Base-by-base conservation (phyloP, 225 moss, liverwort and hornwort species). In the Straminergon stramineum region DNA sequence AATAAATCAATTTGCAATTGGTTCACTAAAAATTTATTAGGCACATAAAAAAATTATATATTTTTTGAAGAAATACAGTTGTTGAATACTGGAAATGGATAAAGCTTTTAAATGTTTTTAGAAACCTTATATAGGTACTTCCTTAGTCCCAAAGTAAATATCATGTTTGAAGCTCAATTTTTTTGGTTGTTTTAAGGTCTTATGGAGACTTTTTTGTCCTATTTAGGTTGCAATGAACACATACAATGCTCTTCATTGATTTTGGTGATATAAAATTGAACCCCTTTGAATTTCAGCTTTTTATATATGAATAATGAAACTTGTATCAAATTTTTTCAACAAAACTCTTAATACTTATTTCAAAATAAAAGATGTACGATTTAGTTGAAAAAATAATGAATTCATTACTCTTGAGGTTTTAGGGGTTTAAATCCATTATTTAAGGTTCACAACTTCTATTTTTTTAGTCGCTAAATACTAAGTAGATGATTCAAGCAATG, bases 331-430 rank as follows among this genome's bases (percentile, higher is more conserved):
- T 8, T 4, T 15, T 70, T 39, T n/a, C 24, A 71, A 41, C 3
- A 71, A 41, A 70, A 26, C 2, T 15, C 5, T 3, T 8, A 8
- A 41, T 71, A 71, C 5, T 71, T 26, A 41, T 41, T 26, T 41
- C 1, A 5, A 24, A 5, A 26, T 1, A 41, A 0, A n/a, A 13
- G 4, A 3, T 41, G 1, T 9, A 5, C 4, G 7, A 71, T 41
- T 14, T 24, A 39, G 14, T 24, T 0, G 4, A 24, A 39, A 21
- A 68, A 39, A 23, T 24, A 1, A 23, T 41, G 2, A 41, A 41
- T 26, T 23, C 12, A 43, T 73, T 17, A 43, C 0, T 43, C 9
- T 73, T 16, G 10, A 30, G 30, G 30, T 73, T 43, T 16, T 73
- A 16, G 10, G 0, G 1, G 28, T 45, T 45, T 74, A 17, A 73